A percentile compares a stretch with the other conserved stretches of the same genome.
phyloP scores from a whole-genome alignment of 2,329 filamentous ascomycete species.

The Fusarium virguliforme region DNA sequence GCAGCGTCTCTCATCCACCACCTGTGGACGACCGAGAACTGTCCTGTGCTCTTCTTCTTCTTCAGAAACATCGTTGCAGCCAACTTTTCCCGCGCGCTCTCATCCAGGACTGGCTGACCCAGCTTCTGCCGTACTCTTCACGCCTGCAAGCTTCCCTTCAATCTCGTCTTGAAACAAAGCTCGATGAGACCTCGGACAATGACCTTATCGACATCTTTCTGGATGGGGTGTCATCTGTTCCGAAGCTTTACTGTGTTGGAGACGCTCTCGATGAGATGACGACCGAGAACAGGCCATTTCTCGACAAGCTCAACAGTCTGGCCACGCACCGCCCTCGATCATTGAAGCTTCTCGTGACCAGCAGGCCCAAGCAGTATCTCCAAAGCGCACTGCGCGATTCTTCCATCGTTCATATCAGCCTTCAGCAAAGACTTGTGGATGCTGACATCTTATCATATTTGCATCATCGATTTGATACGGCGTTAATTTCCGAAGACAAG shows the following conservation, averaged over 20 bases:
- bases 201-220: conserved; percentile 45
- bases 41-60: conserved; percentile 46
- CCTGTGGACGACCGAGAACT: conserved; percentile 35
- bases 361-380: conserved; percentile 40
- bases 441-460: conserved; percentile 41
- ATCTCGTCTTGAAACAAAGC: conserved; percentile 21
- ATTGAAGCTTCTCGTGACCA: conserved; percentile 46
- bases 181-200: conserved; percentile 42
- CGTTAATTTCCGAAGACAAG: conserved; percentile 1
- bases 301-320: conserved; percentile 42
- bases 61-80: conserved; percentile 46
- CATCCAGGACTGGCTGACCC: conserved; percentile 47
- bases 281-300: conserved; percentile 32
- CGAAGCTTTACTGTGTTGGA: conserved; percentile 44
- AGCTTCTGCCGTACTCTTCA: conserved; percentile 41
- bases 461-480: conserved; percentile 35
- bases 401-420: conserved; percentile 45
- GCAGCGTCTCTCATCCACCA: conserved; percentile 47
- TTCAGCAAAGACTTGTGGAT: conserved; percentile 44
- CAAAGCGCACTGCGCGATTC: conserved; percentile 42
- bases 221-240: conserved; percentile 32
- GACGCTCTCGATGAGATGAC: conserved; percentile 49
- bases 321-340: conserved; percentile 40
- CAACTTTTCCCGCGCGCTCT: conserved; percentile 46
- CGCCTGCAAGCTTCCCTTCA: conserved; percentile 45